These are phyloP conservation scores for Acacia melanoxylon DNA, from an alignment of 306 rosid species.

Conservation along the genomic window DNA sequence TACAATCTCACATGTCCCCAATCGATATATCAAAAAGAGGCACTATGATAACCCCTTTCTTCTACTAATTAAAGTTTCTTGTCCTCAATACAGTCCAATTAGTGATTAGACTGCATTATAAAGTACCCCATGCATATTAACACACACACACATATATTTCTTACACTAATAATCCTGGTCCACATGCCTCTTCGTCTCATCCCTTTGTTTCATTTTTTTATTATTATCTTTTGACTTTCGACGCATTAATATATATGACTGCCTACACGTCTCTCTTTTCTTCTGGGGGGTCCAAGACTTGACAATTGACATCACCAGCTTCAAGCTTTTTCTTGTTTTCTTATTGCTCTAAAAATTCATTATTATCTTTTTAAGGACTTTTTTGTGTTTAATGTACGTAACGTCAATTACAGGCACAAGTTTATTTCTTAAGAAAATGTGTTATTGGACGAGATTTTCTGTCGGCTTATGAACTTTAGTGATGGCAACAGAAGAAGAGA, in stretches of 20 bases:
- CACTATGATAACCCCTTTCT: neutral
- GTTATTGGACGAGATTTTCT: neutral
- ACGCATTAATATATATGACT: neutral
- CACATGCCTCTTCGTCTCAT: conserved; percentile 29
- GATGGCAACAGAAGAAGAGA: neutral
- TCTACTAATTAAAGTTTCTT: conserved; percentile 44
- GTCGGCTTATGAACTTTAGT: neutral
- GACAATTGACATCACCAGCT: neutral
- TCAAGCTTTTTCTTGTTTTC: neutral
- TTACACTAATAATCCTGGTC: conserved; percentile 4
- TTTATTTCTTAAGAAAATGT: neutral
- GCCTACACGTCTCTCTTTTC: neutral
- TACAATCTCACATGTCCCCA: conserved; percentile 47
- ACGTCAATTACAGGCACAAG: neutral
- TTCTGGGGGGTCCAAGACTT: neutral
- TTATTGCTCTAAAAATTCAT: neutral
- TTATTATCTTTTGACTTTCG: conserved; percentile 11
- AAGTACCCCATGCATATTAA: conserved; percentile 28
- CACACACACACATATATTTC: neutral
- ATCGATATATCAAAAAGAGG: conserved; percentile 39
- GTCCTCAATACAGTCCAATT: conserved; percentile 46
- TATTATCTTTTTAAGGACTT: neutral
- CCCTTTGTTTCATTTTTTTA: neutral
- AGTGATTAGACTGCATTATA: conserved; percentile 49
- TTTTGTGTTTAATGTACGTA: neutral